phyloP scores from a whole-genome alignment of 192 early-diverging fungal species.

The Jimgerdemannia flammicorona region DNA sequence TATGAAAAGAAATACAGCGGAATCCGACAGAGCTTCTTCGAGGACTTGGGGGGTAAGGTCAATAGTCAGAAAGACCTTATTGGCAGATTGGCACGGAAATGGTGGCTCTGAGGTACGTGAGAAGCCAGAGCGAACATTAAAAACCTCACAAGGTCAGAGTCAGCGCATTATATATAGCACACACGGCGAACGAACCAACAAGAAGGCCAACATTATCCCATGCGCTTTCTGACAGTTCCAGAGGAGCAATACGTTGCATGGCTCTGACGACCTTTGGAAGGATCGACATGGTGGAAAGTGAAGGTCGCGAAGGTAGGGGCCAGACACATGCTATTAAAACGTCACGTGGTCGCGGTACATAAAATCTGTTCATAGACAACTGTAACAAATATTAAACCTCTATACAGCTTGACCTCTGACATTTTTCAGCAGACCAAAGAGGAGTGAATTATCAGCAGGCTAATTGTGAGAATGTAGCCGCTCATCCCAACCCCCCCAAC shows the following conservation, averaged over 20 bases:
- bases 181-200: conserved; percentile 39
- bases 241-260: conserved; percentile 84
- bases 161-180: too few species aligned
- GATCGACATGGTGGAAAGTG: conserved; percentile 37
- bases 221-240: conserved; percentile 69
- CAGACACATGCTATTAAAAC: too few species aligned
- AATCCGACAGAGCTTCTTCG: conserved; percentile 72
- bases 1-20: conserved; percentile 17
- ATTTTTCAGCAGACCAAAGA: neutral
- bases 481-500: neutral
- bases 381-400: too few species aligned
- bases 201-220: conserved; percentile 97
- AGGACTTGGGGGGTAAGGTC: conserved; percentile 80
- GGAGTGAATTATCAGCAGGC: too few species aligned
- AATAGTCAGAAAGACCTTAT: conserved; percentile 85
- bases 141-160: neutral
- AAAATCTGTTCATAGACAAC: too few species aligned
- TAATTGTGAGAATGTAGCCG: too few species aligned
- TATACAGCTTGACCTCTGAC: too few species aligned
- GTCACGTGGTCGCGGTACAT: too few species aligned
- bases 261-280: conserved; percentile 53
- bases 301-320: too few species aligned
- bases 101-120: conserved; percentile 64
- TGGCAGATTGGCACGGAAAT: conserved; percentile 63
- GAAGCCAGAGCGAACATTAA: neutral